Evolutionary conservation across 2,329 filamentous ascomycete species (phyloP), one percentile per base, ranked within the genome.

Genomic region (Penicillium sp.): DNA sequence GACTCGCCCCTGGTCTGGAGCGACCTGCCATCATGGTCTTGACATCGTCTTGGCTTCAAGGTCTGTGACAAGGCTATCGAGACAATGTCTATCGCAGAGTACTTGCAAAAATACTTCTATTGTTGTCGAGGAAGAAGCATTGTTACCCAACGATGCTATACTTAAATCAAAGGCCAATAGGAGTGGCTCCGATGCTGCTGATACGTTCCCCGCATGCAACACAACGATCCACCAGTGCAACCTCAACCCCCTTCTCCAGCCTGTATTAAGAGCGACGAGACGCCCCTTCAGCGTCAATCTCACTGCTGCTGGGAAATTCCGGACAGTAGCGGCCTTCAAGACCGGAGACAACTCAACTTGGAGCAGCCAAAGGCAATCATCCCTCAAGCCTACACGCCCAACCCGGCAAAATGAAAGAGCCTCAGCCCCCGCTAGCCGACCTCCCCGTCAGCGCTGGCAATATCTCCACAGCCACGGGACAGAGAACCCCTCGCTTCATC

Each of bases 401-500:
- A 11, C 28, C n/a, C 48, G n/a, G 2, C 58, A 61, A 4, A 19
- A 71, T 71, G 67, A 68, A 69, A 64, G 63, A 68, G 60, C 65
- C 62, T 30, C 64, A 65, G 16, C 60, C 55, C 49, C 56, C 57
- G 6, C 55, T 59, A 25, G 14, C 42, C 40, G 55, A 58, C 49
- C 42, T 53, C 25, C 58, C 37, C 8, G 26, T 46, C 40, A 53
- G 16, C 30, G 11, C 30, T 26, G 14, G 19, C 30, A 52, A 0
- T 14, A 14, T 33, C 2, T 25, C 49, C 2, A 25, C 35, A 14
- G 8, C 25, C 22, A 19, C 22, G 14, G 37, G 16, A 3, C 55
- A 59, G 3, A 66, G 68, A 56, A 63, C 65, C 35, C 85, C 88
- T 3, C 86, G 89, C 54, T 86, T 96, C 70, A 82, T 96, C 58